phyloP scores from a whole-genome alignment of 306 rosid genomes.

The Abrus pulchellus region DNA sequence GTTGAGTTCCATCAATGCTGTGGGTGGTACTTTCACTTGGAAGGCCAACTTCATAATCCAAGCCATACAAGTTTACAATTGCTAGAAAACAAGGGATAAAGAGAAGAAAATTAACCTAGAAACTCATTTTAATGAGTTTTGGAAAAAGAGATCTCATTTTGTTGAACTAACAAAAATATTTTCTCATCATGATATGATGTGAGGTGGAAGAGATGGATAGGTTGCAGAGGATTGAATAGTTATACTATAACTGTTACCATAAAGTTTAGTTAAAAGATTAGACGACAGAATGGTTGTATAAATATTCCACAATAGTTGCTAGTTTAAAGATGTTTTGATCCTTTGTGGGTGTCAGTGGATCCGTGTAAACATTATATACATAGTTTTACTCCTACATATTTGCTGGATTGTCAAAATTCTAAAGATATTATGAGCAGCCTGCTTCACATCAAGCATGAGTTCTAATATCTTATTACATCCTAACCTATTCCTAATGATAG shows the following conservation, averaged over 20 bases:
- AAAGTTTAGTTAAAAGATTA: not conserved
- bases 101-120: too few relatives aligned
- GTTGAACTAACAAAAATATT: not conserved
- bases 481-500: constrained; percentile 18
- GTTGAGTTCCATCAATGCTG: too few relatives aligned
- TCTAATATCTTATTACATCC: not conserved
- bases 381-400: not conserved
- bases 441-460: constrained; percentile 20
- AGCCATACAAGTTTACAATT: too few relatives aligned
- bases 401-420: not conserved
- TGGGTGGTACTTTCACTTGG: too few relatives aligned
- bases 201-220: not conserved
- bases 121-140: too few relatives aligned
- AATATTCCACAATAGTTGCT: not conserved
- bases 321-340: not conserved
- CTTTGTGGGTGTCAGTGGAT: not conserved
- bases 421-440: not conserved
- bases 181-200: not conserved
- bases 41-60: too few relatives aligned
- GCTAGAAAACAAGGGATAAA: too few relatives aligned
- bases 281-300: not conserved
- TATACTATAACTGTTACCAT: not conserved
- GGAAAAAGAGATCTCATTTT: not conserved
- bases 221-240: not conserved
- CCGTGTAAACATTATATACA: not conserved